Percentiles rank a stretch among this genome's conserved stretches.
Conservation (phyloP, 805 yeast species). For the Metschnikowia sp. region DNA sequence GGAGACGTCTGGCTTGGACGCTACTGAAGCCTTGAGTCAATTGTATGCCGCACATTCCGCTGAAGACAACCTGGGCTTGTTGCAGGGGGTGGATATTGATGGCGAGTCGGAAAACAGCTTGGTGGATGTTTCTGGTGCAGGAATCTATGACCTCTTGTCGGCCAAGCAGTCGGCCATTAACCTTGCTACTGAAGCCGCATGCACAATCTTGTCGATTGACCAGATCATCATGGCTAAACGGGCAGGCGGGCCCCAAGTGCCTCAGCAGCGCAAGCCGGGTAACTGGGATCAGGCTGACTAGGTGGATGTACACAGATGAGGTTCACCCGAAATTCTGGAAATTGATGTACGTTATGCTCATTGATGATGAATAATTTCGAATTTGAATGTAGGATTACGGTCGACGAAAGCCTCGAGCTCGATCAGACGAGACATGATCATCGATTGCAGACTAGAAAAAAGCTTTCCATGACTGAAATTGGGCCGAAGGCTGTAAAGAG, state of each 20-base stretch:
- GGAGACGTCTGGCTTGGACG: slow-evolving; percentile 90
- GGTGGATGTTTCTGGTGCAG: slow-evolving; percentile 63
- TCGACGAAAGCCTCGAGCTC: too few species aligned
- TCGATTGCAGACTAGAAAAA: too few species aligned
- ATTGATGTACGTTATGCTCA: too few species aligned
- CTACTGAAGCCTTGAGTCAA: slow-evolving; percentile 84
- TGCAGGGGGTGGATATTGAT: slow-evolving; percentile 80
- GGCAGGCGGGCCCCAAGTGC: slow-evolving; percentile 96
- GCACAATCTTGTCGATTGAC: slow-evolving; percentile 85
- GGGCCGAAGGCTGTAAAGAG: too few species aligned
- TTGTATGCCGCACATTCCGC: slow-evolving; percentile 81
- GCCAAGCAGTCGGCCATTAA: slow-evolving; percentile 84
- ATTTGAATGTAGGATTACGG: too few species aligned
- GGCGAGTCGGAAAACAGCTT: slow-evolving; percentile 56
- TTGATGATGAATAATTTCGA: not conserved
- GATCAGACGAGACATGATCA: too few species aligned
- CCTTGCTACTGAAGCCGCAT: slow-evolving; percentile 94
- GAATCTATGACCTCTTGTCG: slow-evolving; percentile 75
- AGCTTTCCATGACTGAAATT: too few species aligned
- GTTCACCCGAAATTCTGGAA: too few species aligned
- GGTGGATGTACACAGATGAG: not conserved
- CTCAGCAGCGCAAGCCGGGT: slow-evolving; percentile 80
- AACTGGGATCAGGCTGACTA: slow-evolving; percentile 95
- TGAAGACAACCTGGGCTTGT: slow-evolving; percentile 41
- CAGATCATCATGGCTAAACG: slow-evolving; percentile 98